phyloP scores from a whole-genome alignment of 2,329 filamentous ascomycete species.

The Chrysoporthe austroafricana region DNA sequence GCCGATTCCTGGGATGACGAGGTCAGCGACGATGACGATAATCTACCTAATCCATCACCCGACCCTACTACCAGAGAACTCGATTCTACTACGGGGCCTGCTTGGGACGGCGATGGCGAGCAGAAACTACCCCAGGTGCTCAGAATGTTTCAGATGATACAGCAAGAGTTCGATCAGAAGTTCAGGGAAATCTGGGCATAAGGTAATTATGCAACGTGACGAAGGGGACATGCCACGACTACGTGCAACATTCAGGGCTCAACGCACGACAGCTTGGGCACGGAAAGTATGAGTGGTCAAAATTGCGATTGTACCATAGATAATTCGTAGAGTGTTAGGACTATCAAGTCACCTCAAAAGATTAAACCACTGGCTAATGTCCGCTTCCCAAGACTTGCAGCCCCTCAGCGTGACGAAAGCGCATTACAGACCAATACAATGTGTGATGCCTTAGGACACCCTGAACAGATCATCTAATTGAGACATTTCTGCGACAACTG shows the following conservation, averaged over 20 bases:
- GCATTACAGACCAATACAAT: background rate
- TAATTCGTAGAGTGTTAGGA: background rate
- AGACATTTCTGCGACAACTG: background rate
- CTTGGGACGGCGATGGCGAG: conserved; percentile 43
- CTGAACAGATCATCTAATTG: background rate
- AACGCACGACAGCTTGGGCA: background rate
- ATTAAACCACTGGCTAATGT: background rate
- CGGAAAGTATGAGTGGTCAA: background rate
- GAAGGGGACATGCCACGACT: background rate
- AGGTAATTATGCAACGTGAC: background rate
- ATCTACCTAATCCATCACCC: conserved; percentile 36
- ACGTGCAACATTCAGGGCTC: background rate
- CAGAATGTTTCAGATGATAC: conserved; percentile 60
- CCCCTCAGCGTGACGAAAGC: background rate
- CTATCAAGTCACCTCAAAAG: background rate
- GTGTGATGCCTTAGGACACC: background rate
- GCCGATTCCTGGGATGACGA: conserved; percentile 52
- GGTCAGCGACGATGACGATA: conserved; percentile 38
- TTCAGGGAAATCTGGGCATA: conserved; percentile 66
- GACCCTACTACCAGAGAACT: conserved; percentile 34
- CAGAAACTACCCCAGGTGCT: conserved; percentile 57
- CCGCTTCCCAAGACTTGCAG: background rate
- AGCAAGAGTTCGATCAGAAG: conserved; percentile 65
- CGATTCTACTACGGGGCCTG: conserved; percentile 15
- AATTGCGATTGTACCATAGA: background rate